Conservation (phyloP, 2,329 filamentous ascomycete genomes). For the Claviceps maximensis region DNA sequence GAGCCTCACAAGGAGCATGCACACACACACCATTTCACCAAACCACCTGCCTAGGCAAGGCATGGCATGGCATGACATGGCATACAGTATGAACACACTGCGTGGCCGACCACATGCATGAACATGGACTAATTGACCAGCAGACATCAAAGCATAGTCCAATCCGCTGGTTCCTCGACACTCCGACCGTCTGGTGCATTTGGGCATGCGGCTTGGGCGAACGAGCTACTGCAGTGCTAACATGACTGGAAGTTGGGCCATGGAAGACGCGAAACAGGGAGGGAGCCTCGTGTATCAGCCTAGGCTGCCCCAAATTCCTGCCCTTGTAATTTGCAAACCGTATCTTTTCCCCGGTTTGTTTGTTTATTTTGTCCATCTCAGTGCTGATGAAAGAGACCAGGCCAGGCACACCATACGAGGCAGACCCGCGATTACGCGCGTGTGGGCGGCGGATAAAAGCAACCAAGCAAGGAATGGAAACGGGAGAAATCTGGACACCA, state of each 20-base stretch:
- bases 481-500: not conserved
- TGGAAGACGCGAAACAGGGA: not conserved
- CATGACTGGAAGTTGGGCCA: not conserved
- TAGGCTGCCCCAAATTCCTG: not conserved
- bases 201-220: no score
- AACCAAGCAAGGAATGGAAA: not conserved
- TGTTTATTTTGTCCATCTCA: not conserved
- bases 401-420: not conserved
- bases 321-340: not conserved
- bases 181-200: no score
- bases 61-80: no score
- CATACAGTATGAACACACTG: no score
- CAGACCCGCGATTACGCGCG: not conserved
- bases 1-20: not conserved
- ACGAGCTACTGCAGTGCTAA: not conserved
- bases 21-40: no score
- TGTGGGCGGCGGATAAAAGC: not conserved
- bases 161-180: no score
- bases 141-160: no score
- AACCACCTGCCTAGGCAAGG: no score
- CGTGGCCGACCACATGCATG: no score
- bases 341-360: no score
- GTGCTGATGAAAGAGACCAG: no score
- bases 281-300: not conserved
- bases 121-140: no score